Base-by-base conservation (phyloP, 225 moss, liverwort and hornwort species). In the Pseudoscleropodium purum region DNA sequence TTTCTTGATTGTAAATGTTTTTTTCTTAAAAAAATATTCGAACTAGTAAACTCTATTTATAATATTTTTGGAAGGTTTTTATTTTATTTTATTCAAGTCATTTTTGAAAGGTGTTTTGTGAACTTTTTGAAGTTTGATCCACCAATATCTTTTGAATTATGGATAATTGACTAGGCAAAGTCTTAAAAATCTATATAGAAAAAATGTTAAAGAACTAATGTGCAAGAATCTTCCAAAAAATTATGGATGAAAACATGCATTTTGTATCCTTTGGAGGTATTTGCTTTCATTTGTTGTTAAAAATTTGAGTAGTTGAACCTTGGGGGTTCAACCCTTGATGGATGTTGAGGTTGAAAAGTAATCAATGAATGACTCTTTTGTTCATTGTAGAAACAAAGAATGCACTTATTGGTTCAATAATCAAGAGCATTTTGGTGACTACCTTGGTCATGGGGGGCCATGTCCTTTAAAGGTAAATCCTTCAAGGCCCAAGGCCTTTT, bases 91-190 rank as follows among this genome's bases (percentile, higher is more conserved):
- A 10, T 70, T 70, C 3, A 70, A 7, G 14, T 39, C 5, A 18
- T 70, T 39, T 39, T 70, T 39, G 8, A 39, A 23, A 2, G 23
- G 4, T 10, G 6, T 11, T 69, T 68, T 68, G 23, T n/a, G 37
- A 39, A 2, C 0, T 25, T 67, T 72, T 26, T 26, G 15, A 72
- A 3, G 24, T 2, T 0, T 3, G 0, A 41, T 1, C 15, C 26
- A 72, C 5, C 0, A 26, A 0, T 15, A 3, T 0, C 9, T 8
- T 41, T 16, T 15, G 16, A 72, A 27, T 41, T 0, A 15, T 72
- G 5, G 41, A 72, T 26, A 26, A 15, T 72, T 72, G 3, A 9
- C 41, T 41, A 27, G 15, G 3, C 2, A 43, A 72, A 41, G 5
- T 43, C 6, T 72, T 41, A 1, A 43, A 3, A 72, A 14, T 70